Base-by-base conservation (phyloP, 2,329 filamentous ascomycete species). In the Arthroderma sp. region DNA sequence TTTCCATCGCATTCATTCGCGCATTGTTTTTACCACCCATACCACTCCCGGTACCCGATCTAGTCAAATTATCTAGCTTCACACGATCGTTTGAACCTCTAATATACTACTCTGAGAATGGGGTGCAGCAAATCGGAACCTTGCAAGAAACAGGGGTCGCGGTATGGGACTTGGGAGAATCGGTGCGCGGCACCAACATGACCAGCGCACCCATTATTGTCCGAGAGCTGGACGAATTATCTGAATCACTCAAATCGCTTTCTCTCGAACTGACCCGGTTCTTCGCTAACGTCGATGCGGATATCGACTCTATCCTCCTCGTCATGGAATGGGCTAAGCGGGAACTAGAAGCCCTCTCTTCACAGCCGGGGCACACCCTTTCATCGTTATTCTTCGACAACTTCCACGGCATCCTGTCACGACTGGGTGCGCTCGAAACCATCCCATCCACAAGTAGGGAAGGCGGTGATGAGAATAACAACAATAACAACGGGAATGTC, bases 261-360 rank as follows among this genome's bases (percentile, higher is more conserved):
- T 85, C 86, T 1, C 72, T 87, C 10, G 87, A 94, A 60, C 75
- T 95, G 53, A 94, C 85, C 5, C 81, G 82, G 56, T 95, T 96
- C 69, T 94, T 95, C 61, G 84, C 87, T 42, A 86, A 88, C 52
- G 86, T 96, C 8, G 86, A 95, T 56, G 85, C 86, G 28, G 89
- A 95, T 57, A 83, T 96, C 54, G 89, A 95, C 60, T 82, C 83
- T 48, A 94, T 95, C 53, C 73, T 96, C 32, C 82, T 91, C 49
- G 86, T 93, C 42, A 95, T 96, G 87, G 86, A 94, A 59, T 95
- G 89, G 89, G 85, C 86, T 9, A 83, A 83, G 58, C 80, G 87
- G 52, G 87, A 95, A 62, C 76, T 96, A 9, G 72, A 79, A 48
- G 79, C 80, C 38, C 68, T 91, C 46, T 75, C 78, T 49, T 70